phyloP scores from a whole-genome alignment of 2,329 filamentous ascomycete genomes.

The Diplodia corticola region DNA sequence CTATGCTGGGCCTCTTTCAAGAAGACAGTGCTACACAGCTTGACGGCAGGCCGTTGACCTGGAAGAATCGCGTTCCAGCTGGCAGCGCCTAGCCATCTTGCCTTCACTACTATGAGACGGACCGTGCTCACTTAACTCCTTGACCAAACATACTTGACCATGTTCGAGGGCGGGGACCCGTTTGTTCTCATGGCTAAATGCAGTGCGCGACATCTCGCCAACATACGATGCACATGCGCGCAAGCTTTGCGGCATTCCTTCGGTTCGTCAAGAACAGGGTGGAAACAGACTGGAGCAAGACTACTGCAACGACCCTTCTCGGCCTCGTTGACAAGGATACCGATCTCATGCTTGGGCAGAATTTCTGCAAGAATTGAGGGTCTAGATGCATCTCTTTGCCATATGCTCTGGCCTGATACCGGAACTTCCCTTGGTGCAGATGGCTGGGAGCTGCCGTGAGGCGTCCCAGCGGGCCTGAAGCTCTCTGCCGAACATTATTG shows the following conservation, averaged over 20 bases:
- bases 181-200: background rate
- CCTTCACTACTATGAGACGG: constrained; percentile 38
- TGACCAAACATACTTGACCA: constrained; percentile 24
- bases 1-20: constrained; percentile 4
- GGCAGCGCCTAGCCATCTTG: background rate
- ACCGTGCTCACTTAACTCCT: constrained; percentile 25
- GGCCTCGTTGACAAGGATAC: constrained; percentile 17
- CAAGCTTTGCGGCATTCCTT: constrained; percentile 25
- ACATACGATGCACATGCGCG: constrained; percentile 27
- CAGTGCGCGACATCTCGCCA: constrained; percentile 6
- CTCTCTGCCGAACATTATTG: constrained; percentile 23
- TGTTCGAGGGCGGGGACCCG: constrained; percentile 26
- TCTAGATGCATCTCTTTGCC: constrained; percentile 25
- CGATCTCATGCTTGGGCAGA: constrained; percentile 22
- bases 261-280: constrained; percentile 10
- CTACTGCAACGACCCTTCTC: constrained; percentile 20
- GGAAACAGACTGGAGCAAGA: constrained; percentile 17
- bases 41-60: background rate
- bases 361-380: constrained; percentile 26
- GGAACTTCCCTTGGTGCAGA: background rate
- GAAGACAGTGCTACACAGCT: background rate
- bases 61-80: background rate
- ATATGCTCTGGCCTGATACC: constrained; percentile 20
- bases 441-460: background rate
- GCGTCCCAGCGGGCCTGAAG: constrained; percentile 26